Conservation (phyloP, 768 basidiomycete species). For the Kwoniella botswanensis region DNA sequence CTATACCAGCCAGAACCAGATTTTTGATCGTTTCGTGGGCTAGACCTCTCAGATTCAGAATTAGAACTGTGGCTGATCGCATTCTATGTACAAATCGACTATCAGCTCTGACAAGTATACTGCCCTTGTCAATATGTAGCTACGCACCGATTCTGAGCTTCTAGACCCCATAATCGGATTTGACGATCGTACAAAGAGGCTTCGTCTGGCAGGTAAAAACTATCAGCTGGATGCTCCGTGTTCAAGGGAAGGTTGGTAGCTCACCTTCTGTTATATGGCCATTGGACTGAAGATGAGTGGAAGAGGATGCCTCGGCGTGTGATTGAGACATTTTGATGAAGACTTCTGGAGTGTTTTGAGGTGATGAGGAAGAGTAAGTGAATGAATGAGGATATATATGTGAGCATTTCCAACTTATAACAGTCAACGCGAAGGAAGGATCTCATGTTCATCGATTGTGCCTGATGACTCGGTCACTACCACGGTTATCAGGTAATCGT, state of each 20-base stretch:
- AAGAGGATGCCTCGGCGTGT: constrained; percentile 7
- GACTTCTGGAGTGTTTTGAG: not conserved
- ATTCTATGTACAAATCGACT: constrained; percentile 65
- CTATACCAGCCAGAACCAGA: constrained; percentile 94
- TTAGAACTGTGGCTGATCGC: constrained; percentile 87
- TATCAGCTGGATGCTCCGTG: constrained; percentile 17
- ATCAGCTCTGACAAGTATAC: not conserved
- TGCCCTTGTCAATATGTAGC: not conserved
- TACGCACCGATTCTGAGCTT: constrained; percentile 88
- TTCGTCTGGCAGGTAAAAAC: constrained; percentile 54
- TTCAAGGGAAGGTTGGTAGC: not conserved
- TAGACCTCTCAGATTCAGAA: constrained; percentile 76
- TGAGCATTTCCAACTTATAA: no score
- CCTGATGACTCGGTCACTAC: not conserved
- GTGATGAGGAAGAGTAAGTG: not conserved
- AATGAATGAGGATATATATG: not conserved
- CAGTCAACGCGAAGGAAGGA: not conserved
- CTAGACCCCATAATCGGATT: constrained; percentile 96
- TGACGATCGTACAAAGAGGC: constrained; percentile 94
- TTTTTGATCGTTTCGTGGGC: constrained; percentile 97
- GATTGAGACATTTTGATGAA: constrained; percentile 9
- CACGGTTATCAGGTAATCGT: no score
- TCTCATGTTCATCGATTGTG: constrained; percentile 1
- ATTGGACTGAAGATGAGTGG: constrained; percentile 4
- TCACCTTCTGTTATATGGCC: constrained; percentile 49